phyloP scores from a whole-genome alignment of 805 yeast species.

The Millerago galiae region DNA sequence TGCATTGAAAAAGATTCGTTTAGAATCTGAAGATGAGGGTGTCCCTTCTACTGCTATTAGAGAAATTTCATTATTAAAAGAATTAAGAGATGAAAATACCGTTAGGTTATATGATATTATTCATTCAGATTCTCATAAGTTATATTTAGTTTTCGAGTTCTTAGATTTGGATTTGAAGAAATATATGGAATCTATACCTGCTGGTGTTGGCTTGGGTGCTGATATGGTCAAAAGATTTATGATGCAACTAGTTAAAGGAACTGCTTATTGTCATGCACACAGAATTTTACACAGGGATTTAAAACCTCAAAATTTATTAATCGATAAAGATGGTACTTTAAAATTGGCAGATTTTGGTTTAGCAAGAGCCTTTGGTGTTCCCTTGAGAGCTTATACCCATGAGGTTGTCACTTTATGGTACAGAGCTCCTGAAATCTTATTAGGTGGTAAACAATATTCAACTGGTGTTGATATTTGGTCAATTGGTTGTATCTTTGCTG shows the following conservation, averaged over 20 bases:
- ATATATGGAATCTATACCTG: conserved; percentile 93
- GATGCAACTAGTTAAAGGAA: conserved; percentile 87
- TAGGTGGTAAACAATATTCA: conserved; percentile 95
- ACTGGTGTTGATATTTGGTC: conserved; percentile 99
- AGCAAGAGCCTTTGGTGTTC: conserved; percentile 97
- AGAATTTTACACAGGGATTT: conserved; percentile 92
- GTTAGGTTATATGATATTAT: conserved; percentile 90
- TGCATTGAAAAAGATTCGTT: conserved; percentile 88
- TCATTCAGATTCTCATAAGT: conserved; percentile 88
- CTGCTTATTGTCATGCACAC: conserved; percentile 89
- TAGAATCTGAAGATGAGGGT: conserved; percentile 97
- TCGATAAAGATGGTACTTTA: conserved; percentile 91
- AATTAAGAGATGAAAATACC: conserved; percentile 87
- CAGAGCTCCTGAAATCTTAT: conserved; percentile 89
- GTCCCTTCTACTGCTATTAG: conserved; percentile 98
- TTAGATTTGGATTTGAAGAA: conserved; percentile 92
- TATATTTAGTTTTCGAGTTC: conserved; percentile 89
- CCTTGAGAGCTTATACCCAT: conserved; percentile 92
- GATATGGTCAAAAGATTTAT: conserved; percentile 88
- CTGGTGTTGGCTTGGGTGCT: conserved; percentile 83
- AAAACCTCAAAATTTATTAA: conserved; percentile 92
- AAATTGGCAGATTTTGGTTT: conserved; percentile 90
- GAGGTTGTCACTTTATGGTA: conserved; percentile 98
- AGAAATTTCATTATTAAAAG: conserved; percentile 91
- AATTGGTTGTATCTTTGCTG: conserved; percentile 95